These are phyloP conservation scores for Aleurites moluccanus DNA, from an alignment of 441 rosid species.

Conservation along the genomic window DNA sequence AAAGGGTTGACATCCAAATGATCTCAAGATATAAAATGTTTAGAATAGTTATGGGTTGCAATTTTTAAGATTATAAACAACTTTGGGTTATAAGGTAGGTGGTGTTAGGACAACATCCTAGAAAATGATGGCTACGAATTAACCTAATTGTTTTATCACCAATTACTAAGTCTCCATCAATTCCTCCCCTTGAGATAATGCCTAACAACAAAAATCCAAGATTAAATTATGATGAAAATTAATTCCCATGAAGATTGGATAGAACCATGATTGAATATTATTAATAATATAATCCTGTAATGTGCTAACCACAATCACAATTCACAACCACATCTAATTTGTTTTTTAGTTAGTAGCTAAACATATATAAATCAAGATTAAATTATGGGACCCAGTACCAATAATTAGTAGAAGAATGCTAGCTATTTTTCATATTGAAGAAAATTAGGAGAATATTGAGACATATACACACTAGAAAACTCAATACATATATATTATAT, in stretches of 20 bases:
- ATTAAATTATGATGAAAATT: background rate
- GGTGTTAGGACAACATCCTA: too few relatives aligned
- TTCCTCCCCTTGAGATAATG: background rate
- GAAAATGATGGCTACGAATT: too few relatives aligned
- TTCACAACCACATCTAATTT: background rate
- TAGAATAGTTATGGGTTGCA: too few relatives aligned
- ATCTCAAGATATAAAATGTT: background rate
- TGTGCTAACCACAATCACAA: background rate
- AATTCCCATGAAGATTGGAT: background rate
- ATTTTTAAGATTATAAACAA: too few relatives aligned
- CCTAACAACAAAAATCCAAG: background rate
- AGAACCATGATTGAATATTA: too few relatives aligned
- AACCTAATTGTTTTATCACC: too few relatives aligned
- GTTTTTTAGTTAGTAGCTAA: background rate
- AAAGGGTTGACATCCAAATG: background rate
- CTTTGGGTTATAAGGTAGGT: too few relatives aligned
- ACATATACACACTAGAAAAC: background rate
- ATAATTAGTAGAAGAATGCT: constrained; percentile 3
- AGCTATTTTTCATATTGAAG: background rate
- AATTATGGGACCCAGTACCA: background rate
- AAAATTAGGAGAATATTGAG: background rate
- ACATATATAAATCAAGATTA: background rate
- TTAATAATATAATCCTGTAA: background rate
- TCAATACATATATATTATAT: too few relatives aligned
- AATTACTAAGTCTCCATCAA: too few relatives aligned